Conservation (phyloP, 208 protist genomes). For the Naegleria lovaniensis region DNA sequence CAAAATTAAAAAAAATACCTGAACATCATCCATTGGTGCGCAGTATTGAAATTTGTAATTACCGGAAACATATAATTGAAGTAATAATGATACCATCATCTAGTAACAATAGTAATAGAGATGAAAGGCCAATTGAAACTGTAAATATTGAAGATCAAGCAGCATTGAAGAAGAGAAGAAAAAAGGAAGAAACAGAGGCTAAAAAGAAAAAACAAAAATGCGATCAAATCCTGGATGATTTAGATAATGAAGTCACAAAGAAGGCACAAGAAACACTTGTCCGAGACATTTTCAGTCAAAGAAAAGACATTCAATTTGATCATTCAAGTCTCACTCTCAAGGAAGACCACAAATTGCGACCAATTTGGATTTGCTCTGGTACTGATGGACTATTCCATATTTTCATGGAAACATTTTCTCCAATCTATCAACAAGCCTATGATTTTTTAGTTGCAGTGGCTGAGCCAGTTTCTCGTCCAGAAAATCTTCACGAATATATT, state of each 20-base stretch:
- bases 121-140: background rate
- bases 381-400: background rate
- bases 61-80: background rate
- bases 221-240: background rate
- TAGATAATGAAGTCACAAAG: background rate
- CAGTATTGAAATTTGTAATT: background rate
- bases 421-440: constrained; percentile 44
- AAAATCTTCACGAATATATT: constrained; percentile 92
- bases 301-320: background rate
- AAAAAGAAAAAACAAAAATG: background rate
- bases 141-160: background rate
- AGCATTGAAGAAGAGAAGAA: background rate
- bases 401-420: constrained; percentile 32
- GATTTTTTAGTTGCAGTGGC: constrained; percentile 86
- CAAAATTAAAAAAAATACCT: no score
- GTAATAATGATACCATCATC: background rate
- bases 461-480: constrained; percentile 84
- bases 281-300: background rate
- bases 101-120: background rate
- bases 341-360: background rate
- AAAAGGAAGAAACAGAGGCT: background rate
- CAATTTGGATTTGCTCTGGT: background rate
- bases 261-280: background rate
- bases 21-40: no score
- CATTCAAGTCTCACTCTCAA: background rate